Base-by-base conservation (phyloP, 805 yeast genomes). In the Candida saitoana region DNA sequence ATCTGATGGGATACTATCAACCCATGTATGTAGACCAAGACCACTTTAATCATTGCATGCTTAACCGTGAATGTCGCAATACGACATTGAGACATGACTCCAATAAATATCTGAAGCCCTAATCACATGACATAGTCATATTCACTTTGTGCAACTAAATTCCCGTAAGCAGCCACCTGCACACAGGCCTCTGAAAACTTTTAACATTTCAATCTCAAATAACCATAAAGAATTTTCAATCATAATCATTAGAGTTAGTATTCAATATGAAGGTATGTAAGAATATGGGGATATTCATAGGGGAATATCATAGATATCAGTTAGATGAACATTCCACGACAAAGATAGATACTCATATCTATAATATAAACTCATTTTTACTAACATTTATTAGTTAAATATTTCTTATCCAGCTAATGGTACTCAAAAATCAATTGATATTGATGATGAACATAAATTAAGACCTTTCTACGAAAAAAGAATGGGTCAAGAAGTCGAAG, bases 361-460 rank as follows among this genome's bases (percentile, higher is more conserved):
- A n/a, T n/a, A n/a, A n/a, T n/a, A n/a, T n/a, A n/a, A n/a, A n/a
- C n/a, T n/a, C 9, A 22, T 7, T 22, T 22, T 17, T 47, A 45
- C 49, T 45, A 47, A 45, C 51, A 38, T 16, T 22, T 11, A 15
- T 5, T 56, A 90, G 97, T 90, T 93, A 77, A 93, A 93, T 85
- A 91, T 93, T 79, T 87, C 99, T 72, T 93, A 86, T 84, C 99
- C 99, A 80, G 91, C 96, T 75, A 95, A 93, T 87, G 99, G 99
- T 84, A 85, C 99, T 66, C 97, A 93, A 78, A 93, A 93, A 82
- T 76, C 87, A 76, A 78, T 91, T 73, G 98, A 93, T 59, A 87
- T 93, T 66, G 99, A 93, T 70, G 99, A 93, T 71, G 99, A 93
- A 77, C 98, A 90, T 84, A 90, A 93, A 73, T 81, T 91, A 73